Percentiles rank a stretch among this genome's conserved stretches.
phyloP scores from a whole-genome alignment of 140 eudicot genomes.

The Anethum foeniculum region DNA sequence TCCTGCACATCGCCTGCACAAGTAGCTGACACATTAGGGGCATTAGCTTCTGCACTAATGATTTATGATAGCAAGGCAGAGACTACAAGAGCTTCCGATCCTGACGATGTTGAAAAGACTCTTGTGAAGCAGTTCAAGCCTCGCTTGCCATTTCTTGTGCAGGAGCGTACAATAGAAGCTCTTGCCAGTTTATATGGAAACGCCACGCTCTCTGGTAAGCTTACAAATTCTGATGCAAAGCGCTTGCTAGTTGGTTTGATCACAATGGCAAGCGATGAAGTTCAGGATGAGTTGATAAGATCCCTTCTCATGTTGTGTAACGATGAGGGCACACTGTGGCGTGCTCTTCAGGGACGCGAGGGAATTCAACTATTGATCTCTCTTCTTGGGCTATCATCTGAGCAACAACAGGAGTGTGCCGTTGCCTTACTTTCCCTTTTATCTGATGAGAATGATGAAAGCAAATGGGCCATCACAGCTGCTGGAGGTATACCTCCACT shows the following conservation, averaged over 20 bases:
- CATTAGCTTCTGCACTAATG: slow-evolving; percentile 99
- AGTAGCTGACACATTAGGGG: slow-evolving; percentile 93
- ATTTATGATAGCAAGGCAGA: slow-evolving; percentile 90
- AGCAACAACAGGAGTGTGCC: slow-evolving; percentile 98
- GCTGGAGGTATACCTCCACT: slow-evolving; percentile 99
- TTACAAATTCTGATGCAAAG: slow-evolving; percentile 81
- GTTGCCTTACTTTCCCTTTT: slow-evolving; percentile 91
- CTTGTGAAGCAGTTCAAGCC: slow-evolving; percentile 73
- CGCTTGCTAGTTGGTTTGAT: slow-evolving; percentile 93
- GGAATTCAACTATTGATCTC: slow-evolving; percentile 93
- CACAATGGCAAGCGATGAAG: slow-evolving; percentile 92
- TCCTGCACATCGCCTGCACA: slow-evolving; percentile 90
- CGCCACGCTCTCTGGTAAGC: slow-evolving; percentile 59
- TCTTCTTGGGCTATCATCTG: slow-evolving; percentile 95
- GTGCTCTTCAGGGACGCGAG: slow-evolving; percentile 94
- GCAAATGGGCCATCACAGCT: slow-evolving; percentile 99
- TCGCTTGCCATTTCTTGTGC: slow-evolving; percentile 66
- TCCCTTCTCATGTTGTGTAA: slow-evolving; percentile 69
- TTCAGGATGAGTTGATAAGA: slow-evolving; percentile 82
- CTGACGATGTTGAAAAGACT: slow-evolving; percentile 73
- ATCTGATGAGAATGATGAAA: slow-evolving; percentile 87
- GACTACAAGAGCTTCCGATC: slow-evolving; percentile 68
- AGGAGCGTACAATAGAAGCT: slow-evolving; percentile 97
- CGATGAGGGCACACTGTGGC: slow-evolving; percentile 82
- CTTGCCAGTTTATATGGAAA: slow-evolving; percentile 98